Conservation (phyloP, 129 eudicot species). For the Flaveria linearis region DNA sequence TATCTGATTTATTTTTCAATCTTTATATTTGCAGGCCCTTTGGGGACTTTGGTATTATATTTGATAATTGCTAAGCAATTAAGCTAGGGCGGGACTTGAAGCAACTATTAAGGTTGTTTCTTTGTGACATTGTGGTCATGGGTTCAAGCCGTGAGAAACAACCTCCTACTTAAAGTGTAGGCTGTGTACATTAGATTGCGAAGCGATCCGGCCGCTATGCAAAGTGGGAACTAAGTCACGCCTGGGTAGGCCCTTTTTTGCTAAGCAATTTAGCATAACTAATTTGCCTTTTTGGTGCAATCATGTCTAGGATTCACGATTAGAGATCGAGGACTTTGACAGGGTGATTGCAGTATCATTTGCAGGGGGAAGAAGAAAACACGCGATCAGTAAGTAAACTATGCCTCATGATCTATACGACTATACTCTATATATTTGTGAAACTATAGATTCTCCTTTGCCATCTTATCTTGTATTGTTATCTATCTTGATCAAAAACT, state of each 20-base stretch:
- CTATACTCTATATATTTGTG: neutral
- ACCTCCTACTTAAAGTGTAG: too few species aligned
- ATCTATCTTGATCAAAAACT: neutral
- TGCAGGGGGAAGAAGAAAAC: constrained; percentile 52
- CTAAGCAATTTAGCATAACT: neutral
- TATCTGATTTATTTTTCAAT: neutral
- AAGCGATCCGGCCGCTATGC: too few species aligned
- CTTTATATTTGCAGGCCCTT: neutral
- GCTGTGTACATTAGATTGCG: too few species aligned
- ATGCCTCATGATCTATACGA: neutral
- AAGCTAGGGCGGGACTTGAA: neutral
- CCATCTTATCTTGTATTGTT: neutral
- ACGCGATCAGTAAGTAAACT: constrained; percentile 49
- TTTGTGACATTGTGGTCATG: too few species aligned
- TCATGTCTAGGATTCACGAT: constrained; percentile 43
- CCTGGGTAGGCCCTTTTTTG: neutral
- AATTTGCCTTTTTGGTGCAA: constrained; percentile 3
- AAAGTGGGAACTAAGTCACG: too few species aligned
- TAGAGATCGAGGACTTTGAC: constrained; percentile 69
- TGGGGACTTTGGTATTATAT: neutral
- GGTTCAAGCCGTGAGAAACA: too few species aligned
- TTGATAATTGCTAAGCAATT: constrained; percentile 10
- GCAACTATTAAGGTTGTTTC: too few species aligned
- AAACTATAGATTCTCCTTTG: constrained; percentile 18
- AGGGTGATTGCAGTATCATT: constrained; percentile 73